Conservation (phyloP, 202 grass and related monocot species). For the Hordeum pubiflorum region DNA sequence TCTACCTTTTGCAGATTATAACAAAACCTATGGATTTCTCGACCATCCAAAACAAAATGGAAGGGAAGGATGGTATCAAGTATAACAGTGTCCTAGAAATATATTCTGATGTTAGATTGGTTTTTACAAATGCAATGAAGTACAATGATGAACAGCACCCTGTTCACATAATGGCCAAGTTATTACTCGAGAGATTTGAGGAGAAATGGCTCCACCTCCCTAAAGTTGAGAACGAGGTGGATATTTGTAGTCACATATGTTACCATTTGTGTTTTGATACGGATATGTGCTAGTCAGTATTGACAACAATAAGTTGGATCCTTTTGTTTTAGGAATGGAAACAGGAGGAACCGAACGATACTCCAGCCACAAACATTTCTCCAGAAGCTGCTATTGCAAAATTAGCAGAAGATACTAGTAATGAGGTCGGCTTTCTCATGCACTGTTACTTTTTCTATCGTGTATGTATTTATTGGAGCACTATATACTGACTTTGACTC, state of each 20-base stretch:
- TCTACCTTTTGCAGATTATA: conserved; percentile 60
- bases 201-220: conserved; percentile 78
- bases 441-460: background rate
- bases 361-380: conserved; percentile 28
- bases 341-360: conserved; percentile 53
- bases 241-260: conserved; percentile 16
- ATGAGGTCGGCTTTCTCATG: conserved; percentile 41
- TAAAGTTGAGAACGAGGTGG: conserved; percentile 90
- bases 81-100: conserved; percentile 84
- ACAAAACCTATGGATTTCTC: conserved; percentile 86
- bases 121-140: conserved; percentile 91
- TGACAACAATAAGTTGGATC: background rate
- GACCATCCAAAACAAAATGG: conserved; percentile 78
- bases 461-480: background rate
- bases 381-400: conserved; percentile 51
- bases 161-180: conserved; percentile 72
- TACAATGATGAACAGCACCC: conserved; percentile 61
- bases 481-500: background rate
- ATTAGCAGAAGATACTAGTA: conserved; percentile 70
- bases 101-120: conserved; percentile 81
- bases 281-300: background rate
- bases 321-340: conserved; percentile 56
- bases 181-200: conserved; percentile 85
- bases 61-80: conserved; percentile 56
- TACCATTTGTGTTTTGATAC: background rate